Percentiles rank a stretch among this genome's conserved stretches.
phyloP scores from a whole-genome alignment of 208 protist species.

The Willaertia magna region DNA sequence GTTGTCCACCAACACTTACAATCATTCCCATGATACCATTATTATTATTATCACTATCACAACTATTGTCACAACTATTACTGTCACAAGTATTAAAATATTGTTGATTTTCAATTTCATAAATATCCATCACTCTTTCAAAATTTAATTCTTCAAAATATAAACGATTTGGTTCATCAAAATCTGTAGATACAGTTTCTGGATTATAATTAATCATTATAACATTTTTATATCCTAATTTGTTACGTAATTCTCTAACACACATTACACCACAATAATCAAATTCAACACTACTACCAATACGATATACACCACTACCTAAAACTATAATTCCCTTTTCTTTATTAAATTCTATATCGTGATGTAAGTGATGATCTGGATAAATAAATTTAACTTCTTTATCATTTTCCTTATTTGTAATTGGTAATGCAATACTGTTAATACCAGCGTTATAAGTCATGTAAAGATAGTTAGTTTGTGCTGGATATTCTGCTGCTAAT shows the following conservation, averaged over 20 bases:
- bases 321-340: conserved; percentile 79
- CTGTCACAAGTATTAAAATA: too few species aligned
- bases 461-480: conserved; percentile 84
- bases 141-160: conserved; percentile 96
- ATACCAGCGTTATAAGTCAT: conserved; percentile 64
- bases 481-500: conserved; percentile 91
- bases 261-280: conserved; percentile 92
- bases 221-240: conserved; percentile 75
- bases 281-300: conserved; percentile 92
- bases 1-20: conserved; percentile 89
- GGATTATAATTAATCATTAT: conserved; percentile 98
- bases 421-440: not conserved
- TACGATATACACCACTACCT: conserved; percentile 92
- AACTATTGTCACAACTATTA: not conserved
- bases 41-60: too few species aligned
- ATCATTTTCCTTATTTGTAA: not conserved
- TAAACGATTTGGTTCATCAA: conserved; percentile 88
- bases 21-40: too few species aligned
- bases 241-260: conserved; percentile 72
- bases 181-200: conserved; percentile 95
- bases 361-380: not conserved
- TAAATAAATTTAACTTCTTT: conserved; percentile 32
- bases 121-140: conserved; percentile 90
- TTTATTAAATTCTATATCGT: conserved; percentile 24
- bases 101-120: conserved; percentile 67